phyloP scores from a whole-genome alignment of 305 asterid genomes.

The Fraxinus velutina region DNA sequence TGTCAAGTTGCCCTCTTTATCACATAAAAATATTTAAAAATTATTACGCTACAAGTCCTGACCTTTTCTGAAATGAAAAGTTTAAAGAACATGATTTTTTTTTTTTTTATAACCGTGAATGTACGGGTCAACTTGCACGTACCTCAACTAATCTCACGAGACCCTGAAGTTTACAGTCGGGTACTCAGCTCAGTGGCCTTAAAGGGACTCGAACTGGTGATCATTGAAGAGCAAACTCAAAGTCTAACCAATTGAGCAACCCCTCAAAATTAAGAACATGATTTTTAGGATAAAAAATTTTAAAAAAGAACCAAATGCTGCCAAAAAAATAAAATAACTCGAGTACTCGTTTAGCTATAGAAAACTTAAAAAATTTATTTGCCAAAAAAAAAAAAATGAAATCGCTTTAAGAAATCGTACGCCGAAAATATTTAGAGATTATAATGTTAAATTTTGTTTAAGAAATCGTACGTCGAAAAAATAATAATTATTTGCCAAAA shows the following conservation, averaged over 20 bases:
- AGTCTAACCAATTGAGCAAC: no score
- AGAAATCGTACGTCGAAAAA: no score
- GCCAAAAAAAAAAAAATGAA: neutral
- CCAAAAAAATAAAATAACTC: no score
- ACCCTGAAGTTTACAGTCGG: no score
- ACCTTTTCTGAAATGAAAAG: neutral
- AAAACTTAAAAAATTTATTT: no score
- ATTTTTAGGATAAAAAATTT: neutral
- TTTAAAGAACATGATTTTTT: neutral
- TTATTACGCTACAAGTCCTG: neutral
- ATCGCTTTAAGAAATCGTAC: neutral
- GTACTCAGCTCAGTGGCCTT: no score
- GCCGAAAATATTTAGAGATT: neutral
- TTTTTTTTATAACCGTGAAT: no score
- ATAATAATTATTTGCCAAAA: no score
- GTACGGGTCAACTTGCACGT: no score
- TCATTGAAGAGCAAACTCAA: no score
- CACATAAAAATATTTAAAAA: neutral
- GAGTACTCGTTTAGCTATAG: neutral
- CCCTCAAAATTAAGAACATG: neutral
- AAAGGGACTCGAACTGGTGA: no score
- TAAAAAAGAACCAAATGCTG: neutral
- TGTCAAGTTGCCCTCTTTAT: neutral
- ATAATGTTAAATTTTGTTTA: neutral
- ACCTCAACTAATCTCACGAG: no score